These are phyloP conservation scores for Escallonia rubra DNA, from an alignment of 129 eudicot genomes.

Conservation along the genomic window DNA sequence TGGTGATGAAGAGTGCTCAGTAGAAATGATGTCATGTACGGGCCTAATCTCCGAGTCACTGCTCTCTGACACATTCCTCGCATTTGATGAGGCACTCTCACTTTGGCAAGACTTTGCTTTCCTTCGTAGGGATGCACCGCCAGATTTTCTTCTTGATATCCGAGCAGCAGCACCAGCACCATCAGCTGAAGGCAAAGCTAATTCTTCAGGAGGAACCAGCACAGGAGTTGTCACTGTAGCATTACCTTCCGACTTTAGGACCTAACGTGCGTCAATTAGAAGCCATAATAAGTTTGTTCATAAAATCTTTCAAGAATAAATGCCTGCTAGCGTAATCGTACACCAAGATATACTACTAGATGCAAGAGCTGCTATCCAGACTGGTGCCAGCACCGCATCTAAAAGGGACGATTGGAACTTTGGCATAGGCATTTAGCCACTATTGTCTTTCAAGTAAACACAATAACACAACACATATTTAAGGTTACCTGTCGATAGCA, in stretches of 20 bases:
- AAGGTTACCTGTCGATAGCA: conserved; percentile 73
- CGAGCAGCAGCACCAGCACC: conserved; percentile 30
- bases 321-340: not conserved
- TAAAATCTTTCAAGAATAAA: not conserved
- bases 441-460: not conserved
- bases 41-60: conserved; percentile 70
- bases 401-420: not conserved
- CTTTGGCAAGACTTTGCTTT: conserved; percentile 54
- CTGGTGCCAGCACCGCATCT: not conserved
- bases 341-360: not conserved
- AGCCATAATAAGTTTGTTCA: not conserved
- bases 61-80: conserved; percentile 55
- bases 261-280: conserved; percentile 3
- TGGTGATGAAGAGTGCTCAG: conserved; percentile 25
- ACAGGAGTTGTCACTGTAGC: not conserved
- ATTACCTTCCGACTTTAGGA: conserved; percentile 10
- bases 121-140: conserved; percentile 40
- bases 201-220: conserved; percentile 7
- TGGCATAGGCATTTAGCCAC: not conserved
- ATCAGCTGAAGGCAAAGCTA: conserved; percentile 38
- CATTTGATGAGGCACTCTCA: conserved; percentile 73
- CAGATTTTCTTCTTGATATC: conserved; percentile 37
- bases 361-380: not conserved
- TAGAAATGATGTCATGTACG: conserved; percentile 23
- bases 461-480: not conserved